Evolutionary conservation across 2,329 filamentous ascomycete species (phyloP).

Genomic region (Hypocrella siamensis): DNA sequence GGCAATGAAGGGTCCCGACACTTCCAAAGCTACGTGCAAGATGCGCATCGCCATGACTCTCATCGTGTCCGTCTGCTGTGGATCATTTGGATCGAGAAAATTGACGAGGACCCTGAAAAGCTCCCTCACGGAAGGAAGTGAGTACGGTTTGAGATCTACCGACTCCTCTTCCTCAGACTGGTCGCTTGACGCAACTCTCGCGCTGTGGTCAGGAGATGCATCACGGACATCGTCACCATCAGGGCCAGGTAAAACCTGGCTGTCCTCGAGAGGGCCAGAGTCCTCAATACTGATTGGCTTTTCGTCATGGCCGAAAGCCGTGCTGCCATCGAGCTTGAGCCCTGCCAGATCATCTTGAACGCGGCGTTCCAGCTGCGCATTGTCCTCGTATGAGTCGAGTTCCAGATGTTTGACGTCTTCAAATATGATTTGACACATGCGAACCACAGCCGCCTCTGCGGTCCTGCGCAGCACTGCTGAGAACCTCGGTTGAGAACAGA

Average conservation of each 20-base stretch:
- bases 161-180: constrained; percentile 27
- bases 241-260: neutral
- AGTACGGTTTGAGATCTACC: constrained; percentile 68
- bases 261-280: neutral
- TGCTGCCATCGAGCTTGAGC: constrained; percentile 61
- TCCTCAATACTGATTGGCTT: constrained; percentile 2
- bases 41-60: constrained; percentile 94
- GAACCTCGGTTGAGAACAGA: constrained; percentile 86
- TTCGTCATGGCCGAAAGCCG: constrained; percentile 3
- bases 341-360: constrained; percentile 54
- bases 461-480: constrained; percentile 82
- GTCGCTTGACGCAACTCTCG: constrained; percentile 10
- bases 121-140: constrained; percentile 83
- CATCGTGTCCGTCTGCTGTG: constrained; percentile 85
- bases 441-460: constrained; percentile 93
- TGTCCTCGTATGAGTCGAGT: constrained; percentile 53
- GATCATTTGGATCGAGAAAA: constrained; percentile 83
- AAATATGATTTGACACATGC: constrained; percentile 98
- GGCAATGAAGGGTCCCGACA: constrained; percentile 87
- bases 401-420: constrained; percentile 80
- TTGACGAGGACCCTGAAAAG: constrained; percentile 89
- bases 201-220: neutral
- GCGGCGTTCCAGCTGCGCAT: constrained; percentile 48
- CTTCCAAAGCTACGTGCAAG: constrained; percentile 91
- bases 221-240: constrained; percentile 1